Evolutionary conservation across 1,284 basidiomycete genomes (phyloP).

Genomic region (Sporisorium scitamineum): DNA sequence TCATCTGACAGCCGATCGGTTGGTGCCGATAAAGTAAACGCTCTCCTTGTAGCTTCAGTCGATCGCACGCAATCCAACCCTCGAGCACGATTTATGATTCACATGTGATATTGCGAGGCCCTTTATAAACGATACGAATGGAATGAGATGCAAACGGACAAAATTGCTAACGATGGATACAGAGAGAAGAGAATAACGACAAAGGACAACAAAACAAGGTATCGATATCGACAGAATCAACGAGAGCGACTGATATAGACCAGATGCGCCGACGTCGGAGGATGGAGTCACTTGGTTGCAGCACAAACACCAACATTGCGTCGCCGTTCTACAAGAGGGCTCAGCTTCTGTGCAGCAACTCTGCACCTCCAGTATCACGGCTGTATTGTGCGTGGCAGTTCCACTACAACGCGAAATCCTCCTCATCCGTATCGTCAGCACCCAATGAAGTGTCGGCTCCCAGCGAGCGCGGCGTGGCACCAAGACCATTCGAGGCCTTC

Average conservation of each 20-base stretch:
- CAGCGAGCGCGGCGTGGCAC: conserved; percentile 21
- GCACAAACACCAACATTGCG: no score
- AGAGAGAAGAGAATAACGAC: not conserved
- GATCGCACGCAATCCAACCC: not conserved
- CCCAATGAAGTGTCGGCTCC: conserved; percentile 33
- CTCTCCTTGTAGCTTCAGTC: not conserved
- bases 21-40: conserved; percentile 22
- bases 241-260: no score
- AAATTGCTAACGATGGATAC: not conserved
- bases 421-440: conserved; percentile 54
- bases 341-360: no score
- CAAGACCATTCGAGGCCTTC: conserved; percentile 24
- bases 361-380: no score
- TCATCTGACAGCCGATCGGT: conserved; percentile 1
- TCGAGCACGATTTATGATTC: not conserved
- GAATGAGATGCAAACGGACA: not conserved
- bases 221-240: not conserved
- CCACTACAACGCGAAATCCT: conserved; percentile 43
- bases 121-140: not conserved
- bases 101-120: no score
- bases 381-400: no score
- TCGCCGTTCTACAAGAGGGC: no score
- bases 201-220: not conserved
- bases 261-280: no score
- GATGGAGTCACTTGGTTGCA: no score